These are phyloP conservation scores for Kodamaea leandrae DNA, from an alignment of 805 yeast genomes.

Conservation along the genomic window DNA sequence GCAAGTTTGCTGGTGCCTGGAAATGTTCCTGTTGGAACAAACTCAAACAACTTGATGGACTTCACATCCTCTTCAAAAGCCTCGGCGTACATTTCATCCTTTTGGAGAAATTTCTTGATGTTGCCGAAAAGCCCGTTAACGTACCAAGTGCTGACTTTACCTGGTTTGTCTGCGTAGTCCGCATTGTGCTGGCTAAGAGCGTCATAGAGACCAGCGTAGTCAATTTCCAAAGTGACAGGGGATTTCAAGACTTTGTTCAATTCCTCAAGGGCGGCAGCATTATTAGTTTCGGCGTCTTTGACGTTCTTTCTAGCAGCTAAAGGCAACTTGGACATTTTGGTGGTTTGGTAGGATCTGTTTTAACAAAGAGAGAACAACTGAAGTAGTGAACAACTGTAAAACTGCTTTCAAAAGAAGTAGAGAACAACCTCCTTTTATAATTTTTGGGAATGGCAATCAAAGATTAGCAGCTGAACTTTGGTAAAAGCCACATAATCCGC, in stretches of 20 bases:
- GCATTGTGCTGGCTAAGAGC: slow-evolving; percentile 1
- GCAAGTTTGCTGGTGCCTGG: slow-evolving; percentile 2
- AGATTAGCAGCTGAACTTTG: no score
- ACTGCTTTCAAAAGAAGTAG: no score
- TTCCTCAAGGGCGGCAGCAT: neutral
- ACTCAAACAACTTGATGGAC: slow-evolving; percentile 9
- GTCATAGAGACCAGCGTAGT: slow-evolving; percentile 9
- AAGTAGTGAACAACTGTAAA: no score
- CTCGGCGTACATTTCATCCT: slow-evolving; percentile 13
- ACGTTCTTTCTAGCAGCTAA: slow-evolving; percentile 5
- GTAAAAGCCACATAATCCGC: no score
- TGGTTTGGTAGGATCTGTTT: neutral
- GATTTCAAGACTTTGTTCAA: neutral
- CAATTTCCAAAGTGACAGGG: slow-evolving; percentile 3
- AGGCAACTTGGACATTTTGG: slow-evolving; percentile 7
- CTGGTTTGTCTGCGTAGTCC: slow-evolving; percentile 9
- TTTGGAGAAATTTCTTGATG: slow-evolving; percentile 8
- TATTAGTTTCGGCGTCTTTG: slow-evolving; percentile 4
- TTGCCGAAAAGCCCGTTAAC: slow-evolving; percentile 6
- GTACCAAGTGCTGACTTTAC: slow-evolving; percentile 13
- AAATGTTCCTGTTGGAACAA: no score
- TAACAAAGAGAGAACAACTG: no score
- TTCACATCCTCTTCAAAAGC: slow-evolving; percentile 13
- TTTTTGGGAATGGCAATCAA: no score
- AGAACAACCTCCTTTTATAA: no score